These are phyloP conservation scores for Solioccasus polychromus DNA, from an alignment of 768 basidiomycete genomes.

Conservation along the genomic window DNA sequence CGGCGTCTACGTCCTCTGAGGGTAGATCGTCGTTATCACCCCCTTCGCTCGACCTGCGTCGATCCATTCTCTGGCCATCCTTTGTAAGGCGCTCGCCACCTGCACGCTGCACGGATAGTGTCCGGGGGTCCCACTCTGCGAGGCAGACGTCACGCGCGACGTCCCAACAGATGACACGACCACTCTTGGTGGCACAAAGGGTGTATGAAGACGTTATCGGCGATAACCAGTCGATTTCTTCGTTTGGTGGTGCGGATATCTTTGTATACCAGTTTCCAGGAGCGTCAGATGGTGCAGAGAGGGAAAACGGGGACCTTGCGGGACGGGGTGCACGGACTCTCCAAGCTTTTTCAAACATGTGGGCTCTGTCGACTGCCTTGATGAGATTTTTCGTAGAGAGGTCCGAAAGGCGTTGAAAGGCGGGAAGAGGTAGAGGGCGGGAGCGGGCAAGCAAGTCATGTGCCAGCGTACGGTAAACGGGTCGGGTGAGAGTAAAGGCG, in stretches of 20 bases:
- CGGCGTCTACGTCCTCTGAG: conserved; percentile 11
- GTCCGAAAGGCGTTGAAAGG: conserved; percentile 67
- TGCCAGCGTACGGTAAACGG: conserved; percentile 66
- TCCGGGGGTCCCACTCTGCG: conserved; percentile 63
- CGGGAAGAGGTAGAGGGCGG: conserved; percentile 64
- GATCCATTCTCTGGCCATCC: conserved; percentile 7
- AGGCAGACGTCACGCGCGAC: conserved; percentile 58
- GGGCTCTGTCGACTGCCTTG: conserved; percentile 60
- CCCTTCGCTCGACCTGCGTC: conserved; percentile 7
- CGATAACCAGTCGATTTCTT: conserved; percentile 75
- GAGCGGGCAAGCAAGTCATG: conserved; percentile 60
- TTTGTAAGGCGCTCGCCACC: conserved; percentile 6
- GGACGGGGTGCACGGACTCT: conserved; percentile 55
- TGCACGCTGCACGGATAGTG: conserved; percentile 12
- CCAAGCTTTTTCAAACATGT: conserved; percentile 62
- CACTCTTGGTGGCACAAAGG: conserved; percentile 74
- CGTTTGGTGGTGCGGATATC: conserved; percentile 61
- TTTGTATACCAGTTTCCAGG: conserved; percentile 58
- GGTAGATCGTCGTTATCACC: conserved; percentile 12
- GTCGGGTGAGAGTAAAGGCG: conserved; percentile 59
- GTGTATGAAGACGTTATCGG: conserved; percentile 75
- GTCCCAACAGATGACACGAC: conserved; percentile 77
- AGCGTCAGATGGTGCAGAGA: conserved; percentile 23
- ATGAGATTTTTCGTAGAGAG: conserved; percentile 61
- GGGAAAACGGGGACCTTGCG: conserved; percentile 29